Percentiles rank a stretch among this genome's conserved stretches.
These are phyloP conservation scores for Micractinium conductrix DNA, from an alignment of 139 green algal genomes.

Conservation along the genomic window DNA sequence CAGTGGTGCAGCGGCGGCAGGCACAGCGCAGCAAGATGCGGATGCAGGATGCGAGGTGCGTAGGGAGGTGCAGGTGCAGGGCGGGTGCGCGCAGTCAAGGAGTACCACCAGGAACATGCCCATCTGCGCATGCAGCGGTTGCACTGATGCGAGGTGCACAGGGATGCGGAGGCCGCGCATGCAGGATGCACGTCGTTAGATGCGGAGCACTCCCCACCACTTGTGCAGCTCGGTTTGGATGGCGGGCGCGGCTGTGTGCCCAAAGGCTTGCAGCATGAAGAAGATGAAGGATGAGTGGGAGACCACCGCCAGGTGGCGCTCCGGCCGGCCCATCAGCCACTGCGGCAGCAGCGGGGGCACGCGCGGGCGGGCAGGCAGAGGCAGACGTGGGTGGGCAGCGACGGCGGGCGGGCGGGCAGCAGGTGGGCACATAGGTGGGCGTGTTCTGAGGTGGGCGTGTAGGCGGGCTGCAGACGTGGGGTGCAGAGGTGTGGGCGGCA, in stretches of 20 bases:
- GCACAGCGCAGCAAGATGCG: background rate
- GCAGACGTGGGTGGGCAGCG: background rate
- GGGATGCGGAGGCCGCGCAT: too few species aligned
- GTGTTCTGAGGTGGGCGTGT: background rate
- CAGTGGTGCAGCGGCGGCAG: background rate
- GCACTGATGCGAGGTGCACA: background rate
- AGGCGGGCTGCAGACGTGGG: background rate
- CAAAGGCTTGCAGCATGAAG: conserved; percentile 47
- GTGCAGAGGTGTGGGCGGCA: background rate
- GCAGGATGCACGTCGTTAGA: too few species aligned
- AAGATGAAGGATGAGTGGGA: conserved; percentile 54
- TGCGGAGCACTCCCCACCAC: conserved; percentile 34
- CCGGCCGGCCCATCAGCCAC: conserved; percentile 44
- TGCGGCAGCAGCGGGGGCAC: conserved; percentile 15
- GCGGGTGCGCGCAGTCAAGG: background rate
- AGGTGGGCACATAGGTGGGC: background rate
- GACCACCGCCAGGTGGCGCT: conserved; percentile 60
- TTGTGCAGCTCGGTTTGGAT: conserved; percentile 52
- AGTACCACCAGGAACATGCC: background rate
- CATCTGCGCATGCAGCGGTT: background rate
- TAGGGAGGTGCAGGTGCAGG: background rate
- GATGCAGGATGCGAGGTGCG: background rate
- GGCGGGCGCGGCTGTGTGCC: conserved; percentile 28
- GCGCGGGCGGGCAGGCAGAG: background rate
- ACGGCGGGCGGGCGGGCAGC: background rate